A percentile compares a stretch with the other conserved stretches of the same genome.
Conservation (phyloP, 1,139 yeast species). For the Hansenula lynferdii region DNA sequence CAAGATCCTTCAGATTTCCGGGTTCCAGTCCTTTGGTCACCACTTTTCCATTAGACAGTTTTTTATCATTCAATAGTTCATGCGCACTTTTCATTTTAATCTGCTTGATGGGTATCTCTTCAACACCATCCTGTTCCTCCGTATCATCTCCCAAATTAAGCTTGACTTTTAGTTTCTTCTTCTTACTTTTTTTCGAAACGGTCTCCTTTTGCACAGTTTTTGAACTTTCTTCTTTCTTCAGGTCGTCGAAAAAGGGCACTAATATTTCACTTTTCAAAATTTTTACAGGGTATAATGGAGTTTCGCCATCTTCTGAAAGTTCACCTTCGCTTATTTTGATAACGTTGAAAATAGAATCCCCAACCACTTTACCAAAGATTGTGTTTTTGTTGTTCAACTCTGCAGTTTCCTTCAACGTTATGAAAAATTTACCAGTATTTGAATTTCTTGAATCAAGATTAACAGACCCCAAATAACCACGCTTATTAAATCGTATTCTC, state of each 20-base stretch:
- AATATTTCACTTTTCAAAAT: constrained; percentile 39
- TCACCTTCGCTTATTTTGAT: constrained; percentile 49
- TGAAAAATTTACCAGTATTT: constrained; percentile 45
- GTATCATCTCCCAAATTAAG: constrained; percentile 25
- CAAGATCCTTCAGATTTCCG: neutral
- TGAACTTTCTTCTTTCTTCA: constrained; percentile 19
- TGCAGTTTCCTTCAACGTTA: constrained; percentile 44
- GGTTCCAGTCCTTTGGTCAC: constrained; percentile 1
- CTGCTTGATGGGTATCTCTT: constrained; percentile 9
- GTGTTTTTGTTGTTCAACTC: constrained; percentile 44
- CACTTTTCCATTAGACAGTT: constrained; percentile 15
- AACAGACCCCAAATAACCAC: constrained; percentile 56
- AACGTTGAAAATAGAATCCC: constrained; percentile 53
- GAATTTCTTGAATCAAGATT: constrained; percentile 26
- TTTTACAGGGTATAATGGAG: constrained; percentile 48
- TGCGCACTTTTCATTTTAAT: constrained; percentile 49
- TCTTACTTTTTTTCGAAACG: constrained; percentile 11
- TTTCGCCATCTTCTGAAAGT: constrained; percentile 32
- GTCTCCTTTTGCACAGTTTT: neutral
- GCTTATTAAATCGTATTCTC: constrained; percentile 45
- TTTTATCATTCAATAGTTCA: constrained; percentile 32
- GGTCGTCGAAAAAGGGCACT: constrained; percentile 47
- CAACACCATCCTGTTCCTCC: constrained; percentile 21
- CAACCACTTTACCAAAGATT: constrained; percentile 59
- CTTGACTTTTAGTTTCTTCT: constrained; percentile 24